Evolutionary conservation across 1,139 yeast species (phyloP), one percentile per base, ranked within the genome.

Genomic region (Debaryomyces singareniensis): DNA sequence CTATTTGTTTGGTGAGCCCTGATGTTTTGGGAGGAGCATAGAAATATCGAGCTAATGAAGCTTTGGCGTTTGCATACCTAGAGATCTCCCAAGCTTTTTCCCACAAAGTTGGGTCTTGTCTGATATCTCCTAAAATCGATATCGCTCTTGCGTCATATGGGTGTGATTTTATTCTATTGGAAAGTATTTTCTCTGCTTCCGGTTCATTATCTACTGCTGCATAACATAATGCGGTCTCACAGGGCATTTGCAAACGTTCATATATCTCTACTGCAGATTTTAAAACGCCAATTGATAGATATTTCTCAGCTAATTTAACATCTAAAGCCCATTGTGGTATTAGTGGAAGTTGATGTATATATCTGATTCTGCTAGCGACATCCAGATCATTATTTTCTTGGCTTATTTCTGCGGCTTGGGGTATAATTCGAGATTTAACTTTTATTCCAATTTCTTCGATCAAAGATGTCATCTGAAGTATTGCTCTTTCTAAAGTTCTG

Each of bases 401-500:
- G n/a, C n/a, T 7, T 7, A n/a, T 18, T 7, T 18, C n/a, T 18
- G 21, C 7, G 1, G 67, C 58, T 33, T 65, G 65, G 4, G 93
- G 86, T 27, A 83, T 68, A 31, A 77, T 56, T 37, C 79, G 68
- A 2, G 79, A 59, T 35, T 71, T 67, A 30, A 84, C 75, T 34
- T 78, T 76, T 35, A 80, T 67, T 1, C 94, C 95, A 26, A 87
- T 64, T 51, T 89, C 97, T 49, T 89, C 96, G 16, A 89, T 91
- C 29, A 93, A 64, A 4, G 95, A 79, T 30, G 91, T 93, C 80
- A 93, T 79, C 56, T 93, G 98, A 32, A 91, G 64, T 10, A 89
- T 78, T 31, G 97, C 97, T 53, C 98, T 73, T 56, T 93, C 98
- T 14, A 89, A 79, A 1, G 97, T 89, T 49, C 84, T 78, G 3